Evolutionary conservation across 768 basidiomycete genomes (phyloP), one percentile per base, ranked within the genome.

Genomic region (Coprinopsis strossmayeri): DNA sequence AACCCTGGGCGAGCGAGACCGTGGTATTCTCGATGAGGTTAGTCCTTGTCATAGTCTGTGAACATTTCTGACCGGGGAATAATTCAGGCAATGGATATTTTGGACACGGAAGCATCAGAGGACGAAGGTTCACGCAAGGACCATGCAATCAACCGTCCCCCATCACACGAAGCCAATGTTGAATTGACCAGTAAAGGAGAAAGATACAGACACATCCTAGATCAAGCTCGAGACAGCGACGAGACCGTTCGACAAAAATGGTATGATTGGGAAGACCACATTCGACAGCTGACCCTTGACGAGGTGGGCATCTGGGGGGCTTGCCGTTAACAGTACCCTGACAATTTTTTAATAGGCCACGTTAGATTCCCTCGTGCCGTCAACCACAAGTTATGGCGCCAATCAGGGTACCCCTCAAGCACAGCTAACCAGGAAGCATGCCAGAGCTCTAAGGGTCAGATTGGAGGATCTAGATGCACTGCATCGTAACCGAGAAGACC

Each of bases 71-170:
- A 50, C 45, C 15, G 23, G 28, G 20, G 26, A 17, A 26, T 32
- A 45, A 30, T 30, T 9, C 49, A 96, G 93, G 82, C 91, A 0
- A 76, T 92, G 70, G 91, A 92, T 57, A 80, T 94, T 18, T 68
- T 99, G n/a, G 92, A 95, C 56, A 81, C 78, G 37, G 94, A 96
- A 64, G 87, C 87, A 13, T 86, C 85, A 12, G 87, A 91, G 59
- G 89, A 92, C 55, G 89, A 91, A 61, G 72, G 77, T 10, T 69
- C 79, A 25, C 79, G 84, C 13, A 73, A 74, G 53, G 75, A 76
- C 20, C 65, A 63, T 1, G 55, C 65, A 38, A 56, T 77, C 49
- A 64, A 69, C 48, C 74, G 91, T 27, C 67, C 69, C 1, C 80
- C 85, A 1, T 96, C 94, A 0, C 76, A 87, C 56, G 79, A 87